Percentiles rank a stretch among this genome's conserved stretches.
Conservation (phyloP, 257 asterid species). For the Jasminum sambac region DNA sequence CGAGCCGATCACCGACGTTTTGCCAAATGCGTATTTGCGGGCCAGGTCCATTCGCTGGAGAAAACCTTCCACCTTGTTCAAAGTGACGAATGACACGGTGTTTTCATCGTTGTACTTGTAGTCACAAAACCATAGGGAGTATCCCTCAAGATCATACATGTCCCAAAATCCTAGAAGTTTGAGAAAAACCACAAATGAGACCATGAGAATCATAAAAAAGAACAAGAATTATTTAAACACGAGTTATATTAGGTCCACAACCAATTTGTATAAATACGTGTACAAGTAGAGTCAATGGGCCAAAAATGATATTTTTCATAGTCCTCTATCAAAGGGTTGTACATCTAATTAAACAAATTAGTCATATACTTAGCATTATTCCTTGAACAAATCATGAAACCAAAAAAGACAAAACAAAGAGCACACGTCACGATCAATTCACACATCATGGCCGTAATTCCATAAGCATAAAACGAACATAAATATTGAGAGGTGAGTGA, state of each 20-base stretch:
- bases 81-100: slow-evolving; percentile 79
- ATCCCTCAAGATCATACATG: slow-evolving; percentile 95
- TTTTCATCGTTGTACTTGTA: slow-evolving; percentile 94
- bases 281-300: no score
- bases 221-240: no score
- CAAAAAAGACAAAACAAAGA: not conserved
- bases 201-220: no score
- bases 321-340: no score
- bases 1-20: slow-evolving; percentile 84
- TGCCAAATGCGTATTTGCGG: slow-evolving; percentile 90
- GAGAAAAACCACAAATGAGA: not conserved
- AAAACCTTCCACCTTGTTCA: slow-evolving; percentile 95
- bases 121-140: slow-evolving; percentile 94
- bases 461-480: no score
- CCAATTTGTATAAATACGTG: no score
- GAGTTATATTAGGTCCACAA: no score
- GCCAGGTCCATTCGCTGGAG: slow-evolving; percentile 93
- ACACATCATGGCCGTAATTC: no score
- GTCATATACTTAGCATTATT: no score
- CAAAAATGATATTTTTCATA: no score
- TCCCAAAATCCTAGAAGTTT: slow-evolving; percentile 83
- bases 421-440: not conserved
- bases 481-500: no score
- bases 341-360: no score
- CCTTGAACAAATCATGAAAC: not conserved